These are phyloP conservation scores for Angophora floribunda DNA, from an alignment of 345 rosid genomes.

Conservation along the genomic window DNA sequence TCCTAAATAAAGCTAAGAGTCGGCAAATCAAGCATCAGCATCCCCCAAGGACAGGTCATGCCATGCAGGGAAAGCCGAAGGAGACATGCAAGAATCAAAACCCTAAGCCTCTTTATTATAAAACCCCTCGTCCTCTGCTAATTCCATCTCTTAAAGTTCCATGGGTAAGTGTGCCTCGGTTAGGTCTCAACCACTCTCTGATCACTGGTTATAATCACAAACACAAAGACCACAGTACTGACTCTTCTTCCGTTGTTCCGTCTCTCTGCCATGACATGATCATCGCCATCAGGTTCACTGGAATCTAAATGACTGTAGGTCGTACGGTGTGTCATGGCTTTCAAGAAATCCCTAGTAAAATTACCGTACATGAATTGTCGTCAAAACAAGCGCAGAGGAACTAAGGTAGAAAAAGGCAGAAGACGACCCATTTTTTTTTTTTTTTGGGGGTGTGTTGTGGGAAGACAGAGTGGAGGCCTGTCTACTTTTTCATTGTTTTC, in stretches of 20 bases:
- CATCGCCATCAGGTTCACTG: background rate
- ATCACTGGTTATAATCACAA: background rate
- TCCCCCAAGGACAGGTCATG: background rate
- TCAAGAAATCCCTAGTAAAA: background rate
- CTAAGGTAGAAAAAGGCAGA: background rate
- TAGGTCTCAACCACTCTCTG: background rate
- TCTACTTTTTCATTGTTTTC: background rate
- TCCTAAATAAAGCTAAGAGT: background rate
- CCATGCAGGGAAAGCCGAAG: background rate
- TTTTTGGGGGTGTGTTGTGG: background rate
- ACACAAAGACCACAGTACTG: background rate
- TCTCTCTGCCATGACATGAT: background rate
- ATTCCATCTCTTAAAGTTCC: background rate
- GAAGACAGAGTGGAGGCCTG: background rate
- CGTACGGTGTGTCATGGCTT: background rate
- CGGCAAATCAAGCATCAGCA: background rate
- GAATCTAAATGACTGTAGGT: background rate
- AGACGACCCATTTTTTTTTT: background rate
- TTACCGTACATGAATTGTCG: background rate
- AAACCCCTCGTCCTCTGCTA: background rate
- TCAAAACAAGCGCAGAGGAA: background rate
- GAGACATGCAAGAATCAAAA: background rate
- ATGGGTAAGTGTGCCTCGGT: background rate
- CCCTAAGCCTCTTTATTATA: background rate
- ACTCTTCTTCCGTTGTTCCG: background rate